Evolutionary conservation across 129 eudicot genomes (phyloP), one percentile per base, ranked within the genome.

Genomic region (Lonicera japonica): DNA sequence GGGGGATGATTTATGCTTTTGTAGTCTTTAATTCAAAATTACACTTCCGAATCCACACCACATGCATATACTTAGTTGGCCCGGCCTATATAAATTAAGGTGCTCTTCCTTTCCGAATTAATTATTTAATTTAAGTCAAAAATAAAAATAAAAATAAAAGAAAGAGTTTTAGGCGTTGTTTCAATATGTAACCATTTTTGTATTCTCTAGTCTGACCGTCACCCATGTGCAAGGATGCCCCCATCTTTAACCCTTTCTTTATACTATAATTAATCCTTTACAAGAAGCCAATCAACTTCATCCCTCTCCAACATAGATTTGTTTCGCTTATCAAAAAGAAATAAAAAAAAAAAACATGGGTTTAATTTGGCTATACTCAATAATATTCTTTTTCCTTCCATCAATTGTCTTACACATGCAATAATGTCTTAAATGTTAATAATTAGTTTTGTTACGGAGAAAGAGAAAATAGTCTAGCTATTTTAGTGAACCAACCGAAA

Each of bases 151-250:
- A 45, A 45, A 15, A 45, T 8, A 45, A 45, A 45, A 29, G n/a
- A 45, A 45, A 4, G 5, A 18, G 14, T 13, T 29, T 29, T 29
- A 29, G 36, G 36, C 6, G 36, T 2, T 29, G 6, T 29, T 23
- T 7, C 22, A 16, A 10, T 38, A 46, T 8, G 55, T 14, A 8
- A 1, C n/a, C 41, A 48, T 0, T 60, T 60, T 60, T 60, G 55
- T 25, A 67, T 41, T 56, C 72, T 70, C 60, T 66, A 46, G 34
- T 8, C n/a, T 50, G 59, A 47, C 65, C 73, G 52, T 21, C 5
- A 47, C 62, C 75, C 76, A 76, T 76, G 81, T 76, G 81, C 76
- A 47, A 25, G 59, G 51, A 47, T 40, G 58, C 43, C 73, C 73
- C 79, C 73, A 60, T 67, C 60, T 61, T 11, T n/a, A 19, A 29